Evolutionary conservation across 2,329 filamentous ascomycete species (phyloP).

Genomic region (Domatiomyces globalis): DNA sequence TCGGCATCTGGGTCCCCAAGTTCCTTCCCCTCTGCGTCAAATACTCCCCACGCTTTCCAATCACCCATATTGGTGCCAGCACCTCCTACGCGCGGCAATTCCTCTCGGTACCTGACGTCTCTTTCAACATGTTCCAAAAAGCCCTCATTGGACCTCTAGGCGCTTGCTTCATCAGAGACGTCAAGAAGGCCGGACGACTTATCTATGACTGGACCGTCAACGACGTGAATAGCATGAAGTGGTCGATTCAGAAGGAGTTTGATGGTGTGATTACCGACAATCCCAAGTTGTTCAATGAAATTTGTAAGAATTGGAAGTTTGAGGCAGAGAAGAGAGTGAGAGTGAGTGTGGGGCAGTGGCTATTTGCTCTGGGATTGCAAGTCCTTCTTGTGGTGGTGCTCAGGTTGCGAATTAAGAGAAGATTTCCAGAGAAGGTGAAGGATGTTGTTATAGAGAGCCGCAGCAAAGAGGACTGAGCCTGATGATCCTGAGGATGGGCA

Average conservation of each 20-base stretch:
- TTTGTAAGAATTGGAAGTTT: slow-evolving; percentile 16
- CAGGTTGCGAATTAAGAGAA: slow-evolving; percentile 7
- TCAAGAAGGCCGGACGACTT: slow-evolving; percentile 40
- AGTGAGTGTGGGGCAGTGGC: slow-evolving; percentile 11
- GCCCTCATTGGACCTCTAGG: slow-evolving; percentile 54
- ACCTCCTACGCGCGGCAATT: slow-evolving; percentile 54
- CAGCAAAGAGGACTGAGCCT: slow-evolving; percentile 1
- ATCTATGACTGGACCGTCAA: slow-evolving; percentile 85
- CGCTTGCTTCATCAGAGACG: slow-evolving; percentile 48
- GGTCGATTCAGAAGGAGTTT: slow-evolving; percentile 52
- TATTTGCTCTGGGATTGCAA: slow-evolving; percentile 14
- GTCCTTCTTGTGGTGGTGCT: slow-evolving; percentile 11
- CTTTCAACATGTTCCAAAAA: slow-evolving; percentile 64
- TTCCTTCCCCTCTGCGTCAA: slow-evolving; percentile 51
- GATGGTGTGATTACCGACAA: slow-evolving; percentile 84
- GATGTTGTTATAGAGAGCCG: slow-evolving; percentile 7
- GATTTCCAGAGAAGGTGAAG: slow-evolving; percentile 13
- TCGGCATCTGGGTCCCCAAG: slow-evolving; percentile 69
- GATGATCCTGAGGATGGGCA: not conserved
- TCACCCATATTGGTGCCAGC: slow-evolving; percentile 31
- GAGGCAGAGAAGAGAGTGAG: slow-evolving; percentile 8
- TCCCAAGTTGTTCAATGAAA: slow-evolving; percentile 43
- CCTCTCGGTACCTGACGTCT: slow-evolving; percentile 50
- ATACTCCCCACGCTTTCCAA: slow-evolving; percentile 31
- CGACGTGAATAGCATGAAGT: slow-evolving; percentile 62